Percentiles rank a stretch among this genome's conserved stretches.
Evolutionary conservation across 208 protist genomes (phyloP).

Genomic region (Wallacemonas sp.): DNA sequence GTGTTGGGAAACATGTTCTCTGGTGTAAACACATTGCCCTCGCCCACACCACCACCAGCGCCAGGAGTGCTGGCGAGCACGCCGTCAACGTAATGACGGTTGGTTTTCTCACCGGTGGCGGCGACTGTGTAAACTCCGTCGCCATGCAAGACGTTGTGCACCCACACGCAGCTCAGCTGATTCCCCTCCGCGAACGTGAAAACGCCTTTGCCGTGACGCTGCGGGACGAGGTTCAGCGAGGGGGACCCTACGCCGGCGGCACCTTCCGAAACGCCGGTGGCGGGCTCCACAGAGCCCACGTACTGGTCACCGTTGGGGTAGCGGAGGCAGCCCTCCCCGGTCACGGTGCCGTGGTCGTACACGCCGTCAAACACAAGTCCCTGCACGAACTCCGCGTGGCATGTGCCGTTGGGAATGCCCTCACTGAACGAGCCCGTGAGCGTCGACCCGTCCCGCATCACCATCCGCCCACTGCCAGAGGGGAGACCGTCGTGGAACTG

Average conservation of each 20-base stretch:
- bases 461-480: constrained; percentile 42
- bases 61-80: constrained; percentile 26
- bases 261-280: background rate
- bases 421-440: constrained; percentile 68
- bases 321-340: constrained; percentile 32
- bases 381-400: constrained; percentile 20
- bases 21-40: constrained; percentile 46
- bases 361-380: constrained; percentile 39
- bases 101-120: constrained; percentile 35
- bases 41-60: background rate
- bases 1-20: constrained; percentile 82
- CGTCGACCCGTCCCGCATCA: constrained; percentile 54
- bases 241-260: background rate
- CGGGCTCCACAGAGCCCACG: constrained; percentile 54
- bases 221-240: constrained; percentile 26
- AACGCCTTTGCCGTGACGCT: constrained; percentile 63
- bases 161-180: constrained; percentile 68
- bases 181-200: constrained; percentile 81
- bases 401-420: constrained; percentile 36
- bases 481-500: constrained; percentile 38
- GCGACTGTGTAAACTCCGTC: constrained; percentile 55
- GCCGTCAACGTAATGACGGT: constrained; percentile 63
- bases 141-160: constrained; percentile 76
- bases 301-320: constrained; percentile 79
- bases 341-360: constrained; percentile 37